Evolutionary conservation across 2,329 filamentous ascomycete species (phyloP).

Genomic region (Colletotrichum kahawae): DNA sequence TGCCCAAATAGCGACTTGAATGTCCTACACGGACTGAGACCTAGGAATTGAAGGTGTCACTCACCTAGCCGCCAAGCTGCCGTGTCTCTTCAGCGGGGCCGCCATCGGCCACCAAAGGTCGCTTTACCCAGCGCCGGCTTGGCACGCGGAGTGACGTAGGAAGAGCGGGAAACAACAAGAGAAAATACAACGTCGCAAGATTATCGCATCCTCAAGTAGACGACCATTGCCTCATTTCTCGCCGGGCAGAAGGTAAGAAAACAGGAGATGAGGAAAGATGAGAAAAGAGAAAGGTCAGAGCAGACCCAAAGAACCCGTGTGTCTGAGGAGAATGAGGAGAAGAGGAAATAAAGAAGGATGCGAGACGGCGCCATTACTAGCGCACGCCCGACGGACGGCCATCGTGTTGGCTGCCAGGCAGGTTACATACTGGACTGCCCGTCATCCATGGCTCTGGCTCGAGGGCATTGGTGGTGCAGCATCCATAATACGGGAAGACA

Average conservation of each 20-base stretch:
- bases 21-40: background rate
- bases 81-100: constrained; percentile 19
- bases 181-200: background rate
- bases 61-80: constrained; percentile 20
- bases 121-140: background rate
- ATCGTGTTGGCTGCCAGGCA: background rate
- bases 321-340: background rate
- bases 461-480: background rate
- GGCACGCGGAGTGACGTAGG: background rate
- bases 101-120: constrained; percentile 3
- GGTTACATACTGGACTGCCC: background rate
- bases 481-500: background rate
- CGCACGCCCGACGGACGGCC: background rate
- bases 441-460: background rate
- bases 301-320: background rate
- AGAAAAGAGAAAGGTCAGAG: background rate
- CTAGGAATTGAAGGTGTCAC: background rate
- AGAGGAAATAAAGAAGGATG: background rate
- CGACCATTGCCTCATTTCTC: background rate
- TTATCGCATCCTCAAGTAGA: background rate
- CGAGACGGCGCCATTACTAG: background rate
- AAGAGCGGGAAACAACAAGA: background rate
- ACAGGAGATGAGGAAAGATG: background rate
- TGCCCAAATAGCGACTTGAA: background rate
- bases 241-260: background rate